Evolutionary conservation across 495 filamentous ascomycete genomes (phyloP), one percentile per base, ranked within the genome.

Genomic region (Pseudevernia furfuracea): DNA sequence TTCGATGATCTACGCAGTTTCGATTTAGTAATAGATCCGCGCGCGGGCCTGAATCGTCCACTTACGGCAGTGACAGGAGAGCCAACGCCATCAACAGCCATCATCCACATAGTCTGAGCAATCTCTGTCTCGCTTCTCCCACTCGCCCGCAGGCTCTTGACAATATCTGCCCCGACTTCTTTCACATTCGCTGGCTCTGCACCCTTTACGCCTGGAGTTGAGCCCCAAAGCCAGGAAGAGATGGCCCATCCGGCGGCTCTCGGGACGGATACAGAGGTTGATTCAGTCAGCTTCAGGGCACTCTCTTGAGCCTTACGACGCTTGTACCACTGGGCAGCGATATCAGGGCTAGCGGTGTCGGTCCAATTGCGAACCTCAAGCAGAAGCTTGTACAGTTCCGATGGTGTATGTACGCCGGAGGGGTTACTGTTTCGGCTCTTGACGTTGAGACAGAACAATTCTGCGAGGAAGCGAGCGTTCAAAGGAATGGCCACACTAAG

Each of bases 1-100:
- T 72, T 80, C 75, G 23, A 74, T 71, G 46, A 79, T 75, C 74
- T 78, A 71, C n/a, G 23, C 63, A 68, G 69, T 74, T 70, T 7
- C 5, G 11, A 17, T 14, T 39, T 49, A 39, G 57, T n/a, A n/a
- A n/a, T n/a, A n/a, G n/a, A n/a, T n/a, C n/a, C n/a, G n/a, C n/a
- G n/a, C n/a, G n/a, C n/a, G n/a, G n/a, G n/a, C n/a, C n/a, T n/a
- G n/a, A n/a, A n/a, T n/a, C n/a, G n/a, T n/a, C 17, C 44, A 34
- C 69, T 46, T 63, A 70, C 69, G 28, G 59, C 30, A 38, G 68
- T 74, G 21, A 77, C 79, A 3, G 76, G 73, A 15, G 74, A 78
- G 36, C 76, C 76, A 36, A 72, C 68, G 17, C 72, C 74, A 25
- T 67, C 71, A 65, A 78, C 71, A 44, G 74, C 71, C 19, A 43